Evolutionary conservation across 345 rosid species (phyloP).

Genomic region (Acer saccharum): DNA sequence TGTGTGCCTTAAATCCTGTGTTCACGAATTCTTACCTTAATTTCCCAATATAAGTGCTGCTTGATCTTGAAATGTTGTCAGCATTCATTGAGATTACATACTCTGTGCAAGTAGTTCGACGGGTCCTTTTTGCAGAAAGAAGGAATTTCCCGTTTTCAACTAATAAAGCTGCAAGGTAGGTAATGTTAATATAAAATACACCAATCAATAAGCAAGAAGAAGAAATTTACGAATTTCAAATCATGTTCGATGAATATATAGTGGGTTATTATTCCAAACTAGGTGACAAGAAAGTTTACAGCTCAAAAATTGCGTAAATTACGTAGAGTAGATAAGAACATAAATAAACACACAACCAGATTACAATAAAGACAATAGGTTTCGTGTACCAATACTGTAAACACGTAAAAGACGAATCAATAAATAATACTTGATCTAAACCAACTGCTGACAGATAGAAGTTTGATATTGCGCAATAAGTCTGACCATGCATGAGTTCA

Average conservation of each 20-base stretch:
- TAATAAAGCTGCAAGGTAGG: constrained; percentile 41
- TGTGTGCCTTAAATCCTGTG: background rate
- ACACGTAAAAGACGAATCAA: too few relatives aligned
- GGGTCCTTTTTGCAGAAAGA: constrained; percentile 68
- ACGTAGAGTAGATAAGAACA: background rate
- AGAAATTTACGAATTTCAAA: background rate
- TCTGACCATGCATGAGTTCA: background rate
- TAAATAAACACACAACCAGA: background rate
- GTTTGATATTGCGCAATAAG: background rate
- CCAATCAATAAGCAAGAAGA: background rate
- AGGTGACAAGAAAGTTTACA: background rate
- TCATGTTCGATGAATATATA: background rate
- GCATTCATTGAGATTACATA: constrained; percentile 75
- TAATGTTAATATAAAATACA: background rate
- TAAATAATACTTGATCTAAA: too few relatives aligned
- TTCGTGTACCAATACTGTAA: too few relatives aligned
- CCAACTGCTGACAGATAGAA: too few relatives aligned
- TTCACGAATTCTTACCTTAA: constrained; percentile 43
- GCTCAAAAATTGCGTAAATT: background rate
- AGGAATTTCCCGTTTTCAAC: constrained; percentile 76
- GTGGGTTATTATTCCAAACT: background rate
- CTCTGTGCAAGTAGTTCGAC: constrained; percentile 69
- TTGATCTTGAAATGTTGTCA: constrained; percentile 66
- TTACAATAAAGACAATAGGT: too few relatives aligned
- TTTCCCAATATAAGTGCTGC: constrained; percentile 66